Evolutionary conservation across 495 filamentous ascomycete genomes (phyloP), one percentile per base, ranked within the genome.

Genomic region (Aspergillus kassunensis): DNA sequence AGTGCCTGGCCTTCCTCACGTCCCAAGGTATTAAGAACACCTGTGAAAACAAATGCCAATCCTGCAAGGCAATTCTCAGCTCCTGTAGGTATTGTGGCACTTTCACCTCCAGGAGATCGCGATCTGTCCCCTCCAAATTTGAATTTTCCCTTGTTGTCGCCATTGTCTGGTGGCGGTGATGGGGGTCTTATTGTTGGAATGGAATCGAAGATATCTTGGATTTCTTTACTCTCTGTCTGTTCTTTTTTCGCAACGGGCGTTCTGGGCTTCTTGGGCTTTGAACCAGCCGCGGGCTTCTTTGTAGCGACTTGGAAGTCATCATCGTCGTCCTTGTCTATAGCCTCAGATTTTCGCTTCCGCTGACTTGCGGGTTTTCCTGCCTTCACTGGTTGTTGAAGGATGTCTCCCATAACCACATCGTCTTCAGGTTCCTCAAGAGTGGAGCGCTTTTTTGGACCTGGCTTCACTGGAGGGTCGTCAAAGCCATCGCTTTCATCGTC

Each of bases 1-100:
- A 99, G 71, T 25, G 80, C 81, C 53, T 92, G 88, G 20, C 85
- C 95, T 51, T 95, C 89, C n/a, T 91, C 87, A 46, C 93, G 83
- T 21, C 84, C 85, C 40, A 97, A 73, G 0, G 79, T 84, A 31
- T 88, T 79, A 25, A 96, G 75, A 16, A 96, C 71, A 19, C 93
- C 93, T 12, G 93, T 97, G 55, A 99, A 99, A n/a, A 99, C 93
- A 59, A 99, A 99, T 0, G 84, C 83, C 51, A 97, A 73, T n/a
- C 93, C 95, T 36, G 88, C 83, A 43, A 99, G 78, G 64, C 93
- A 99, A 57, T 97, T 91, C 13, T 93, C 88, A 44, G 82, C 85
- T 7, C 93, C 93, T 23, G 78, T 76, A 10, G 93, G 93, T 44
- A 93, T 69, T n/a, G 91, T 89, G 49, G 75, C 80, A 12, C 78